phyloP scores from a whole-genome alignment of 768 basidiomycete species.

The Neoboletus magnificus region DNA sequence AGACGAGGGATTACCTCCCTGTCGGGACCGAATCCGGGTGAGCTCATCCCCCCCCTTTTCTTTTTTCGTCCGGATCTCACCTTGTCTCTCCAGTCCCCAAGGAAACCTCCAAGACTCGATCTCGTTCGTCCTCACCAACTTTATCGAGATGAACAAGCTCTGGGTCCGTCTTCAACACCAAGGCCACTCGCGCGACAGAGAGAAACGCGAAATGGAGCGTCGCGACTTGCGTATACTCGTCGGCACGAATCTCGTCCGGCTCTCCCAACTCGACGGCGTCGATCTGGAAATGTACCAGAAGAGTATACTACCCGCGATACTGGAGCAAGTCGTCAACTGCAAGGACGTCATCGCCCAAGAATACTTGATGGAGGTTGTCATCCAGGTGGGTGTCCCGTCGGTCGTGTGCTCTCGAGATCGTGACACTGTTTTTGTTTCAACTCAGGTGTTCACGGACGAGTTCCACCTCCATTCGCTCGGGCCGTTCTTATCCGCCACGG shows the following conservation, averaged over 20 bases:
- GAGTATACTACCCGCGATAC: conserved; percentile 83
- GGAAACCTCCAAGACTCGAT: conserved; percentile 96
- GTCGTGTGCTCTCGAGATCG: neutral
- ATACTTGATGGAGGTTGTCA: conserved; percentile 99
- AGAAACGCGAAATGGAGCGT: conserved; percentile 96
- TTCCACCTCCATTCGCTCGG: conserved; percentile 96
- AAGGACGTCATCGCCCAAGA: conserved; percentile 99
- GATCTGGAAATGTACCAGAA: conserved; percentile 88
- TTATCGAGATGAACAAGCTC: conserved; percentile 99
- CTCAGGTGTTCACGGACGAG: conserved; percentile 94
- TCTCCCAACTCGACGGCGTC: conserved; percentile 94
- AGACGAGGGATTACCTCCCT: conserved; percentile 94
- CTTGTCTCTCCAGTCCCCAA: too few species aligned
- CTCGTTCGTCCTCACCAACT: conserved; percentile 94
- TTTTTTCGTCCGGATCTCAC: too few species aligned
- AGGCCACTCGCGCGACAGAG: conserved; percentile 94
- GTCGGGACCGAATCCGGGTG: conserved; percentile 82
- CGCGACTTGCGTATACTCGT: conserved; percentile 94
- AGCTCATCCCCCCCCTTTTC: too few species aligned
- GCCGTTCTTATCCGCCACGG: conserved; percentile 93
- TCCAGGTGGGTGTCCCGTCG: conserved; percentile 66
- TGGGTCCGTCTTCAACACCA: conserved; percentile 99
- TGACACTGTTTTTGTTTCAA: too few species aligned
- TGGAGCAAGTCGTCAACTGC: conserved; percentile 98
- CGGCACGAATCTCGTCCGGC: conserved; percentile 94